A percentile compares a stretch with the other conserved stretches of the same genome.
phyloP scores from a whole-genome alignment of 495 filamentous ascomycete species.

The Evernia prunastri region DNA sequence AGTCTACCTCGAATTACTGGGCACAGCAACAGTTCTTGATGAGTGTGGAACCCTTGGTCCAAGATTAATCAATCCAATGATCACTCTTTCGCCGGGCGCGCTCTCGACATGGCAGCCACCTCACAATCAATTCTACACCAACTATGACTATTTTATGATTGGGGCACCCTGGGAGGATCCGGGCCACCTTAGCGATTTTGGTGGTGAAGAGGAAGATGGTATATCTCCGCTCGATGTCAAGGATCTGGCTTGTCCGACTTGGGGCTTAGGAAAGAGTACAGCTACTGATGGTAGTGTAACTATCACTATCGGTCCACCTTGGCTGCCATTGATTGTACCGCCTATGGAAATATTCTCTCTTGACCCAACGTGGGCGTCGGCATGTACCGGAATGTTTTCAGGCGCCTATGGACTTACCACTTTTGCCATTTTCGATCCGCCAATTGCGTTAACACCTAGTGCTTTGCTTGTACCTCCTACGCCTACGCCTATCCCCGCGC shows the following conservation, averaged over 20 bases:
- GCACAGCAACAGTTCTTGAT: not conserved
- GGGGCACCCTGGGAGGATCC: not conserved
- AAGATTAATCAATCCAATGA: constrained; percentile 2
- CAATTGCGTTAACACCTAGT: not conserved
- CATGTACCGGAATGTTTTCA: not conserved
- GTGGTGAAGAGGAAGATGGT: not conserved
- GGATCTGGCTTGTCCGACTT: constrained; percentile 12
- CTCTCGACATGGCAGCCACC: constrained; percentile 10
- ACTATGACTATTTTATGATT: not conserved
- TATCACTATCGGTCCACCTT: constrained; percentile 17
- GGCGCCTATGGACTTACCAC: not conserved
- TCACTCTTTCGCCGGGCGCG: constrained; percentile 7
- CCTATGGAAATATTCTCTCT: constrained; percentile 7
- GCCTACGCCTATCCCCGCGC: not conserved
- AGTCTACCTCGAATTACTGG: constrained; percentile 16
- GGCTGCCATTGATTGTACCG: constrained; percentile 8
- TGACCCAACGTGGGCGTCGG: not conserved
- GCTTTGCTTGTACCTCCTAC: not conserved
- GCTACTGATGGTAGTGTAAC: not conserved
- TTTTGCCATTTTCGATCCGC: not conserved
- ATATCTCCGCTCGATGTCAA: not conserved
- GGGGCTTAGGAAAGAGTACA: not conserved
- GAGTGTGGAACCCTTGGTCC: constrained; percentile 11
- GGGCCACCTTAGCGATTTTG: not conserved
- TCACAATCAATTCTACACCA: not conserved